phyloP scores from a whole-genome alignment of 1,284 basidiomycete genomes.

The Ustilago trichophora region DNA sequence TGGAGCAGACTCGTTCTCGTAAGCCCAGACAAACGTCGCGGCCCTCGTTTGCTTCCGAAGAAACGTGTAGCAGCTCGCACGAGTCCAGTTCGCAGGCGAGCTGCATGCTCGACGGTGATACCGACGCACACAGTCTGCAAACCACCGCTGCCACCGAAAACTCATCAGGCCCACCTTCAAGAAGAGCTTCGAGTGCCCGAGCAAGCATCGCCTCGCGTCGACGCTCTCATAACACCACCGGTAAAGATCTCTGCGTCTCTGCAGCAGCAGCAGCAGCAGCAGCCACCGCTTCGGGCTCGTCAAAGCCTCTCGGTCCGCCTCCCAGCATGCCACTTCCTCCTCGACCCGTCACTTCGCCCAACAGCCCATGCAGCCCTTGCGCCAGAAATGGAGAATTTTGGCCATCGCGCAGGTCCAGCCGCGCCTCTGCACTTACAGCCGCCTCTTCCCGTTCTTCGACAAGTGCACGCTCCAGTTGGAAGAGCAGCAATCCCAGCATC shows the following conservation, averaged over 20 bases:
- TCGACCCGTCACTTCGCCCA: slow-evolving; percentile 7
- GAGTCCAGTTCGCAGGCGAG: slow-evolving; percentile 8
- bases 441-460: slow-evolving; percentile 13
- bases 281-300: too few relatives aligned
- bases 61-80: slow-evolving; percentile 16
- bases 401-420: slow-evolving; percentile 15
- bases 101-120: slow-evolving; percentile 14
- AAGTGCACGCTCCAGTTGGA: slow-evolving; percentile 5
- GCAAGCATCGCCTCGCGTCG: slow-evolving; percentile 5
- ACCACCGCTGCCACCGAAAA: slow-evolving; percentile 10
- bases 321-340: slow-evolving; percentile 35
- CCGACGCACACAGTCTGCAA: slow-evolving; percentile 16
- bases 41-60: slow-evolving; percentile 10
- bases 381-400: background rate
- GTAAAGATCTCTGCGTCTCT: too few relatives aligned
- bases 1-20: background rate
- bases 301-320: slow-evolving; percentile 28
- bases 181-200: background rate
- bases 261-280: too few relatives aligned
- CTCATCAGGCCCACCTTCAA: slow-evolving; percentile 9
- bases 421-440: slow-evolving; percentile 8
- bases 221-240: background rate
- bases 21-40: background rate
- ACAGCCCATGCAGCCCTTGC: slow-evolving; percentile 1
- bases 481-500: background rate